A percentile compares a stretch with the other conserved stretches of the same genome.
Conservation (phyloP, 495 filamentous ascomycete genomes). For the Tuber magnatum region DNA sequence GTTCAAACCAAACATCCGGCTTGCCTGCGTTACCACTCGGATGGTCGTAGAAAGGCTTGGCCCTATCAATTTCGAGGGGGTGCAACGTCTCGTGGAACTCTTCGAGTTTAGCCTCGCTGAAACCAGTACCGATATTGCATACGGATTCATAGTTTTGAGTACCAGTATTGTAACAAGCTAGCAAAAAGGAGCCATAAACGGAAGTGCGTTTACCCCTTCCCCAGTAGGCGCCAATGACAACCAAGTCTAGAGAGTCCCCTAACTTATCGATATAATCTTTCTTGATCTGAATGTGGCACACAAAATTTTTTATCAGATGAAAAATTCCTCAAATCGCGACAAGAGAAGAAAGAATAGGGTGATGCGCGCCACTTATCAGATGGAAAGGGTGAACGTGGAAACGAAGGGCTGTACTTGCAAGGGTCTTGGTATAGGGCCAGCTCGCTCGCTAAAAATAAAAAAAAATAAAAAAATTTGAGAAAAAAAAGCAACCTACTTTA, state of each 20-base stretch:
- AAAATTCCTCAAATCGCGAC: neutral
- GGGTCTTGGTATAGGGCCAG: neutral
- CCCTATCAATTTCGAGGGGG: conserved; percentile 68
- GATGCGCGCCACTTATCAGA: neutral
- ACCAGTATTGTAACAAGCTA: conserved; percentile 81
- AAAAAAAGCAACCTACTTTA: conserved; percentile 47
- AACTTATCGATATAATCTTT: conserved; percentile 93
- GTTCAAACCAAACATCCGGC: conserved; percentile 98
- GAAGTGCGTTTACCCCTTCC: conserved; percentile 92
- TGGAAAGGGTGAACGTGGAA: neutral
- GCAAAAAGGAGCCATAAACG: conserved; percentile 87
- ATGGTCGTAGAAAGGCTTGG: conserved; percentile 92
- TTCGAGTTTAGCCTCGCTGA: conserved; percentile 79
- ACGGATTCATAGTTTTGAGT: conserved; percentile 82
- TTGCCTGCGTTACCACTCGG: conserved; percentile 77
- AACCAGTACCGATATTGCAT: conserved; percentile 97
- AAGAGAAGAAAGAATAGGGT: neutral
- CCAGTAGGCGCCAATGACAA: conserved; percentile 89
- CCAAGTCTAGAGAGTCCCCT: conserved; percentile 92
- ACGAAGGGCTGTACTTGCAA: neutral
- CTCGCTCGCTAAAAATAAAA: neutral
- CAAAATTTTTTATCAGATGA: conserved; percentile 41
- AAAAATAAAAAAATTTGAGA: neutral
- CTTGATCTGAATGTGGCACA: conserved; percentile 54
- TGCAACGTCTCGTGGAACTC: conserved; percentile 67